Evolutionary conservation across 345 rosid species (phyloP), one percentile per base, ranked within the genome.

Genomic region (Kernera saxatilis): DNA sequence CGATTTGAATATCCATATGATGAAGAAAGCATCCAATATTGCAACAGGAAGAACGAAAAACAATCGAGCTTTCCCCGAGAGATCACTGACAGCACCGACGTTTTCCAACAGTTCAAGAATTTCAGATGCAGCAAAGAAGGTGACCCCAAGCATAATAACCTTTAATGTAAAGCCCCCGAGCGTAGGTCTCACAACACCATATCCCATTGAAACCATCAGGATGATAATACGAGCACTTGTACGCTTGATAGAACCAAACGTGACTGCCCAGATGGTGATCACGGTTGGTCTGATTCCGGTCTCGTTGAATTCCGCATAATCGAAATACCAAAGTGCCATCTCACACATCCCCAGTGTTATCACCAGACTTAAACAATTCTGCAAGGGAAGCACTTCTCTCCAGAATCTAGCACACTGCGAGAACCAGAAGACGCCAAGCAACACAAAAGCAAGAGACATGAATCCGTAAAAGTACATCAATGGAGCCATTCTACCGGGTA

Each of bases 401-500:
- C 98, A 95, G 74, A 83, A 92, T 64, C 96, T 85, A 4, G 92
- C 97, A 64, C 89, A 95, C 73, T 92, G 96, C 0, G 89, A 90
- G 88, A 95, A 92, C 99, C 99, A 95, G 73, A 86, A 86, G 63
- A 92, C 50, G 49, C 93, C 97, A 5, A 92, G 96, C 14, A 95
- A 48, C 74, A 92, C 86, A 75, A 89, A 94, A 54, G 92, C 96
- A 71, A 92, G 82, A 39, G 99, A 92, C 91, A 92, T 88, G 82
- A 84, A 83, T 19, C 93, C 90, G 40, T 85, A 86, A 77, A 95
- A 95, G 65, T 87, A 86, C 99, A 89, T 87, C 21, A 95, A 71
- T 0, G 99, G 99, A 15, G 99, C 97, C 98, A 95, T 95, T 64
- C 98, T 84, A 56, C 99, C 98, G 0, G 99, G 98, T 50, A 92